Conservation (phyloP, 2,329 filamentous ascomycete species). For the Diatrype stigma region DNA sequence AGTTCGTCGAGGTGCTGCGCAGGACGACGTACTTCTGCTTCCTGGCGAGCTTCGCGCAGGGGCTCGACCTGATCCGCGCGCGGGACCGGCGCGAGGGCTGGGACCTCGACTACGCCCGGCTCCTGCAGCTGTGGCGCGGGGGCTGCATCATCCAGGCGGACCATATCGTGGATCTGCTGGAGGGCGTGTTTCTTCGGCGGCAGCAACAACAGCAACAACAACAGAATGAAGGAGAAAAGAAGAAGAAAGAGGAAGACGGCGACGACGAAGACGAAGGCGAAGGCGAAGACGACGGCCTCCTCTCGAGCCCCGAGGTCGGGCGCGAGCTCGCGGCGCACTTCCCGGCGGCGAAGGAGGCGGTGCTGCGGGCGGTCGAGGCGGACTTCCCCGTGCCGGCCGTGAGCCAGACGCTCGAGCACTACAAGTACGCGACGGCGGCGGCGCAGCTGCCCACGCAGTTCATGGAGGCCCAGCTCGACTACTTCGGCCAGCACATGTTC, state of each 20-base stretch:
- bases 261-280: constrained; percentile 14
- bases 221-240: too few relatives aligned
- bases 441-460: constrained; percentile 62
- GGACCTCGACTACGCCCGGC: constrained; percentile 47
- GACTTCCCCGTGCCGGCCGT: constrained; percentile 60
- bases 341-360: constrained; percentile 49
- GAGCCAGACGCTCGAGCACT: constrained; percentile 60
- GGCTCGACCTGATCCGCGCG: constrained; percentile 58
- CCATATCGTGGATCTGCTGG: constrained; percentile 57
- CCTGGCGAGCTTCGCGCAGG: constrained; percentile 60
- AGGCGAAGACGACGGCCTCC: constrained; percentile 33
- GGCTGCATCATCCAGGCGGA: constrained; percentile 70
- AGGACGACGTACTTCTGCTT: constrained; percentile 58
- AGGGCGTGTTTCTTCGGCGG: constrained; percentile 38
- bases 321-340: constrained; percentile 49
- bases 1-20: constrained; percentile 55
- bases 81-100: constrained; percentile 56
- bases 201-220: too few relatives aligned
- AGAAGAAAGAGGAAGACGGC: neutral
- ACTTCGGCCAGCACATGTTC: constrained; percentile 65
- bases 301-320: constrained; percentile 41
- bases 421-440: constrained; percentile 59
- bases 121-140: constrained; percentile 61
- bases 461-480: constrained; percentile 68
- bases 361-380: constrained; percentile 47